Conservation (phyloP, 1,284 basidiomycete genomes). For the Irpex sp. region DNA sequence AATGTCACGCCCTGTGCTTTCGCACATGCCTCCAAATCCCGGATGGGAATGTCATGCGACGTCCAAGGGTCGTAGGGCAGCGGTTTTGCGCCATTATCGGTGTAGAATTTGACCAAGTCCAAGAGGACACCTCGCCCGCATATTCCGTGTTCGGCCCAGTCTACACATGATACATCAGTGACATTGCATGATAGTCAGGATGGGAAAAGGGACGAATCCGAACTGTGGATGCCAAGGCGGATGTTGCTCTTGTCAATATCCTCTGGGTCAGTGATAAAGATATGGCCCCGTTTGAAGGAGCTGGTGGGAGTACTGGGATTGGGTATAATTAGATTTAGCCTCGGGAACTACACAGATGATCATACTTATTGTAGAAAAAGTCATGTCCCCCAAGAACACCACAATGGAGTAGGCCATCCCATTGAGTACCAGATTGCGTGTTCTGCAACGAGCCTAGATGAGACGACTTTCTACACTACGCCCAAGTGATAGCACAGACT, state of each 20-base stretch:
- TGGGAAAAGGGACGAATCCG: slow-evolving; percentile 15
- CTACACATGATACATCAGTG: slow-evolving; percentile 28
- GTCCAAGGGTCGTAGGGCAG: slow-evolving; percentile 67
- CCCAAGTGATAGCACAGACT: slow-evolving; percentile 32
- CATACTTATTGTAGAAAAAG: slow-evolving; percentile 63
- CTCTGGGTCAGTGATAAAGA: slow-evolving; percentile 43
- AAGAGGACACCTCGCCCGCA: slow-evolving; percentile 67
- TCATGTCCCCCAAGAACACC: slow-evolving; percentile 45
- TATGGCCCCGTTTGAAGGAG: slow-evolving; percentile 41
- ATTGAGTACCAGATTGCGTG: slow-evolving; percentile 72
- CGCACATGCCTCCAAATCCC: slow-evolving; percentile 59
- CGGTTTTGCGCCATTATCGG: slow-evolving; percentile 30
- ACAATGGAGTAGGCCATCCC: slow-evolving; percentile 68
- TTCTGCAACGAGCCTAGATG: slow-evolving; percentile 39
- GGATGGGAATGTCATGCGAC: slow-evolving; percentile 51
- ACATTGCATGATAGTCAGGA: background rate
- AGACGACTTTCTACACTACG: background rate
- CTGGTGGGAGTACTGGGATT: slow-evolving; percentile 41
- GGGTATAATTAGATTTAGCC: background rate
- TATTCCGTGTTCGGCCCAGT: slow-evolving; percentile 73
- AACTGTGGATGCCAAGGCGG: slow-evolving; percentile 66
- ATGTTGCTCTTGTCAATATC: slow-evolving; percentile 45
- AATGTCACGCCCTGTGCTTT: slow-evolving; percentile 53
- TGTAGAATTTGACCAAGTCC: slow-evolving; percentile 53
- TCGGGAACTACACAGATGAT: no score